phyloP scores from a whole-genome alignment of 352 stramenopile genomes.

The Pythium utonaiense region DNA sequence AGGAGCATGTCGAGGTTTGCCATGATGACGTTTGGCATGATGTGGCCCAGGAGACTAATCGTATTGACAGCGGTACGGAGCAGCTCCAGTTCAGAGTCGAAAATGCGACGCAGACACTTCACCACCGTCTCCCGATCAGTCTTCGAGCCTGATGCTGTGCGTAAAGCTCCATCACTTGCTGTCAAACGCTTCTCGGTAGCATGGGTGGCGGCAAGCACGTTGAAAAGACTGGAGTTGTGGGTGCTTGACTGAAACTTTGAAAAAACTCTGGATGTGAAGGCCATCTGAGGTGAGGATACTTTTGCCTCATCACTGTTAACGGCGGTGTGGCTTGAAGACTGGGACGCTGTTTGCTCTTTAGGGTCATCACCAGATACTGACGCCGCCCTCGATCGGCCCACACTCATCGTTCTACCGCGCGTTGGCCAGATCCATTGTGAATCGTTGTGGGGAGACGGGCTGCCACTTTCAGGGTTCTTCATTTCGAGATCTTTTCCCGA shows the following conservation, averaged over 20 bases:
- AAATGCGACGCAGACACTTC: conserved; percentile 44
- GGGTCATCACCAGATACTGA: not conserved
- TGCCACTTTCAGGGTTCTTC: not conserved
- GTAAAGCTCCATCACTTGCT: not conserved
- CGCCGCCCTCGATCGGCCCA: not conserved
- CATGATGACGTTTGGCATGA: conserved; percentile 44
- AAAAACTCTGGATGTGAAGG: conserved; percentile 72
- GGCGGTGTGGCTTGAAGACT: conserved; percentile 5
- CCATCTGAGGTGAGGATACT: conserved; percentile 27
- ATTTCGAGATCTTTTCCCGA: conserved; percentile 50
- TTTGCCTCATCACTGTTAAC: conserved; percentile 13
- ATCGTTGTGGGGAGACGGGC: conserved; percentile 7
- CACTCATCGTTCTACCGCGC: conserved; percentile 9
- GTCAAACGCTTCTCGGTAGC: conserved; percentile 7
- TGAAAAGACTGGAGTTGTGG: conserved; percentile 56
- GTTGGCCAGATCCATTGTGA: conserved; percentile 20
- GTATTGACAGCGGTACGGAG: conserved; percentile 53
- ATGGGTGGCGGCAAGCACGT: conserved; percentile 36
- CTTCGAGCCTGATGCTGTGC: not conserved
- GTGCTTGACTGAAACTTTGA: conserved; percentile 59
- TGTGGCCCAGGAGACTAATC: conserved; percentile 51
- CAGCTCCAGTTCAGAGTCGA: conserved; percentile 56
- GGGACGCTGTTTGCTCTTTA: conserved; percentile 4
- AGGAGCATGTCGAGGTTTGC: conserved; percentile 33
- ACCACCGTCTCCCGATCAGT: conserved; percentile 35